Base-by-base conservation (phyloP, 495 filamentous ascomycete genomes). In the Emericellopsis terricola region DNA sequence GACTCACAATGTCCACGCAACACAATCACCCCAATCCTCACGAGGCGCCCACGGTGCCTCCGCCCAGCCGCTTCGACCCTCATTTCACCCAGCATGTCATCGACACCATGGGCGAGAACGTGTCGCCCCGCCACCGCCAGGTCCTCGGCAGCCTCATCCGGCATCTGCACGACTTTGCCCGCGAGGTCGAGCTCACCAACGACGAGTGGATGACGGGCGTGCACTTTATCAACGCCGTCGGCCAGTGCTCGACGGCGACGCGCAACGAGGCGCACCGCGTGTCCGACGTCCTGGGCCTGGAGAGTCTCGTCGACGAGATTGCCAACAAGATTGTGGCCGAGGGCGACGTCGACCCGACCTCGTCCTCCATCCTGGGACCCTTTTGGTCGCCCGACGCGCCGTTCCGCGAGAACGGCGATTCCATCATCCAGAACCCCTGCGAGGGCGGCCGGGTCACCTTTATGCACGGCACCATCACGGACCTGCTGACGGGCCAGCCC, bases 321-420 rank as follows among this genome's bases (percentile, higher is more conserved):
- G 77, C 79, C 48, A 77, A 83, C 69, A 81, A 81, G 53, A 68
- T 78, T 50, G 56, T 78, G 51, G 68, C 73, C 38, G 78, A 83
- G 44, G 59, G 69, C 35, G 71, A 73, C 35, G 45, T 71, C 37
- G 67, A 73, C 45, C 78, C 81, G 31, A 89, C 81, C 36, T 83
- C 79, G 21, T 78, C 76, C 42, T 73, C 80, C 33, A 89, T 89
- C 49, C 73, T 89, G 23, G 81, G 81, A 23, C 81, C 81, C 51
- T 87, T 87, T 71, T 87, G 78, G 78, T 80, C 74, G 7, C 78
- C 81, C 54, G 73, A 82, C 50, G 79, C 79, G 7, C 79, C 80
- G 21, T 80, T 80, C 69, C 75, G 78, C 16, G 59, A 68, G 29
- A 66, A 73, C 42, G 80, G 78, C 42, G 73, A 65, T 44, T 64